A percentile compares a stretch with the other conserved stretches of the same genome.
These are phyloP conservation scores for Coprinellus micaceus DNA, from an alignment of 768 basidiomycete species.

Conservation along the genomic window DNA sequence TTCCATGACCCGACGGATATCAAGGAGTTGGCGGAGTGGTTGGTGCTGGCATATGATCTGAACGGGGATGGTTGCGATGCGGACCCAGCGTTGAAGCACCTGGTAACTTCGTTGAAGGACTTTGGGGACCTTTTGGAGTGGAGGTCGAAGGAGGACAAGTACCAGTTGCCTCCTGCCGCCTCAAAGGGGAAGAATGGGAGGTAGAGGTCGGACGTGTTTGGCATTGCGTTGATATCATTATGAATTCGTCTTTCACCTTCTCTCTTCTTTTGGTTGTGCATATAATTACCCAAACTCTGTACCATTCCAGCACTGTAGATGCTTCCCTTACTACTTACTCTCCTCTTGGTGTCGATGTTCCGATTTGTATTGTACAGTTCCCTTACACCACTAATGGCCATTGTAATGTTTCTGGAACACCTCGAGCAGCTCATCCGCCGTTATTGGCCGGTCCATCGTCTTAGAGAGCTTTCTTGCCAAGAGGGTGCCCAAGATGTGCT, in stretches of 20 bases:
- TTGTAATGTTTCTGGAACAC: conserved; percentile 36
- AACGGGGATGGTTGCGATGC: conserved; percentile 22
- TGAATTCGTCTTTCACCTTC: background rate
- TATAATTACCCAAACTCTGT: background rate
- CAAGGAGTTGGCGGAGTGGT: conserved; percentile 60
- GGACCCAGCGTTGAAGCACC: conserved; percentile 29
- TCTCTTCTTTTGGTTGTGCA: background rate
- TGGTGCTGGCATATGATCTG: conserved; percentile 47
- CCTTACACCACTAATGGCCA: background rate
- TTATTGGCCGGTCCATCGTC: conserved; percentile 47
- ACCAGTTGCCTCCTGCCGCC: conserved; percentile 18
- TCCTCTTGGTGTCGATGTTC: background rate
- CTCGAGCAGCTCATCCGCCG: conserved; percentile 45
- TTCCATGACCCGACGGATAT: conserved; percentile 67
- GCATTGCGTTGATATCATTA: background rate
- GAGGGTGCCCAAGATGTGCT: conserved; percentile 68
- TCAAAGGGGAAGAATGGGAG: conserved; percentile 1
- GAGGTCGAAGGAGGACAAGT: conserved; percentile 42
- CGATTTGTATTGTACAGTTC: background rate
- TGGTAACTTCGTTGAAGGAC: conserved; percentile 54
- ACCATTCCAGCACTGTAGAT: no score
- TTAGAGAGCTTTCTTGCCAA: conserved; percentile 54
- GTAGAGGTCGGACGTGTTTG: background rate
- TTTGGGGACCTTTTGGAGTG: conserved; percentile 62
- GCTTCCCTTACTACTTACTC: background rate